These are phyloP conservation scores for Raffaelea arxii DNA, from an alignment of 2,329 filamentous ascomycete species.

Conservation along the genomic window DNA sequence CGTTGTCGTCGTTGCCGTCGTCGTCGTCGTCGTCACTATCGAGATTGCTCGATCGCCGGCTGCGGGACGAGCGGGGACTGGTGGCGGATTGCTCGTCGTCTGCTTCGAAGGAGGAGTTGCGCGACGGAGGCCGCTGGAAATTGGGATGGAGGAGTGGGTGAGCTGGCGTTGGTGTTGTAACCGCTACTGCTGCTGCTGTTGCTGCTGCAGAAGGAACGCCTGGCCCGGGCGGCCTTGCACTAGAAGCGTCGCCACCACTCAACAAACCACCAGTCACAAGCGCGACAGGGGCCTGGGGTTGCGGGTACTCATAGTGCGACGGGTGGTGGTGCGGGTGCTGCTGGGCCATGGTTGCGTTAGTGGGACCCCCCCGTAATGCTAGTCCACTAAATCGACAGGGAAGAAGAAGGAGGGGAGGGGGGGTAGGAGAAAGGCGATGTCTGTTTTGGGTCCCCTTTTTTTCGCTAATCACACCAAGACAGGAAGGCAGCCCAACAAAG, in stretches of 20 bases:
- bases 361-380: too few relatives aligned
- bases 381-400: too few relatives aligned
- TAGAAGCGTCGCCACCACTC: not conserved
- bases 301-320: not conserved
- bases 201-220: not conserved
- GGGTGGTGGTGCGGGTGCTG: not conserved
- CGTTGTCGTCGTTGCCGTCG: slow-evolving; percentile 1
- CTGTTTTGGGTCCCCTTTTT: not conserved
- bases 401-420: too few relatives aligned
- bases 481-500: not conserved
- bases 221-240: too few relatives aligned
- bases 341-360: slow-evolving; percentile 3
- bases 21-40: not conserved
- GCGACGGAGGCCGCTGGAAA: slow-evolving; percentile 39
- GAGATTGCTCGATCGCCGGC: not conserved
- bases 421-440: too few relatives aligned
- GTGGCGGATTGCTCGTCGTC: slow-evolving; percentile 56
- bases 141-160: not conserved
- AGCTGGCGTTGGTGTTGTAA: slow-evolving; percentile 26
- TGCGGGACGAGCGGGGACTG: slow-evolving; percentile 6
- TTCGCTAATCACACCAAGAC: not conserved
- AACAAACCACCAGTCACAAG: not conserved
- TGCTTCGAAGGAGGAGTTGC: slow-evolving; percentile 56
- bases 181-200: not conserved
- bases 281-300: slow-evolving; percentile 1